Evolutionary conservation across 148 eudicot genomes (phyloP).

Genomic region (Rhododendron ovatum): DNA sequence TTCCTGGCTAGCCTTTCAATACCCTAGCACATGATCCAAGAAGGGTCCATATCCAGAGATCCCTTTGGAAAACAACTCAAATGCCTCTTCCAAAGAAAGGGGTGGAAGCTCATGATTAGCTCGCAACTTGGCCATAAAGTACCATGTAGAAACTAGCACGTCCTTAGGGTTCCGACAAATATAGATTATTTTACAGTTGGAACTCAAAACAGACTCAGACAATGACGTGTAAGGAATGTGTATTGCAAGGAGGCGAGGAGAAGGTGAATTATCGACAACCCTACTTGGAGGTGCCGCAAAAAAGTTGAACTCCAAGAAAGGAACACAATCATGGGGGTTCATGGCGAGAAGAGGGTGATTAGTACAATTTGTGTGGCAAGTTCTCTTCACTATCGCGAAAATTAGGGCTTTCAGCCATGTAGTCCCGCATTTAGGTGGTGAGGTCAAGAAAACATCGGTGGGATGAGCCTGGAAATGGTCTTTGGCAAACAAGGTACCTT

Average conservation of each 20-base stretch:
- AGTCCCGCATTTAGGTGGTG: slow-evolving; percentile 9
- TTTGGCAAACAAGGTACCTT: background rate
- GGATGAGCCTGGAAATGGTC: background rate
- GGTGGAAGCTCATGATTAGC: no score
- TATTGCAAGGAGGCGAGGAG: background rate
- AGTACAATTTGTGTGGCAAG: no score
- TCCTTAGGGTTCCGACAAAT: no score
- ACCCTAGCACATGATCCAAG: background rate
- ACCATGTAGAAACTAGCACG: no score
- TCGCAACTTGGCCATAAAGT: no score
- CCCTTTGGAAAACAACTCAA: background rate
- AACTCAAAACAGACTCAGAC: background rate
- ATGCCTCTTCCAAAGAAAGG: no score
- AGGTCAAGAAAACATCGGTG: slow-evolving; percentile 5
- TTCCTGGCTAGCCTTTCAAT: slow-evolving; percentile 6
- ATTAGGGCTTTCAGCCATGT: background rate
- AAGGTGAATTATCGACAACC: background rate
- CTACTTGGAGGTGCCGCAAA: no score
- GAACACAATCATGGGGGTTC: background rate
- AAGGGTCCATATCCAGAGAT: no score
- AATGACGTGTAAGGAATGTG: background rate
- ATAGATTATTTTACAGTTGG: no score
- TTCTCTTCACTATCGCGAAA: no score
- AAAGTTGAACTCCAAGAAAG: slow-evolving; percentile 5
- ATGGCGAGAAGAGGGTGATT: no score